Conservation (phyloP, 495 filamentous ascomycete species). For the Hyaloscypha finlandica region DNA sequence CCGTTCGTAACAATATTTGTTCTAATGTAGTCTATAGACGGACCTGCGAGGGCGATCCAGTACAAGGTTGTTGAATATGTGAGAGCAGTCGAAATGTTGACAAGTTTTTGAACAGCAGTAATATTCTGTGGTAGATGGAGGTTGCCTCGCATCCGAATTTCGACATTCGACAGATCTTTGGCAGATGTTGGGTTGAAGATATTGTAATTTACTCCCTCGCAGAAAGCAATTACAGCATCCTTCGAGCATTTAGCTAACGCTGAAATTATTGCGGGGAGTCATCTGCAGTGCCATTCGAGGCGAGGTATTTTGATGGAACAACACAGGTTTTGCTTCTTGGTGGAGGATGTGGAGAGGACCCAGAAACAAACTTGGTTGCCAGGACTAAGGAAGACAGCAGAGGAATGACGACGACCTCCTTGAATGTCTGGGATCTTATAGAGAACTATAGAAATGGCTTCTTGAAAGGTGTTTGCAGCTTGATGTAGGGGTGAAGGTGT, state of each 20-base stretch:
- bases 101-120: conserved; percentile 37
- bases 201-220: conserved; percentile 42
- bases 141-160: conserved; percentile 43
- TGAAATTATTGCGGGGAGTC: conserved; percentile 37
- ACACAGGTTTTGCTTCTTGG: neutral
- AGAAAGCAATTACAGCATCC: conserved; percentile 40
- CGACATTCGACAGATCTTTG: conserved; percentile 43
- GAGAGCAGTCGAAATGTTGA: conserved; percentile 27
- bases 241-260: conserved; percentile 39
- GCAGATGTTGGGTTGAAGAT: conserved; percentile 41
- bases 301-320: neutral
- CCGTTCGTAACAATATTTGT: conserved; percentile 36
- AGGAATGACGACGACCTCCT: neutral
- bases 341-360: neutral
- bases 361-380: neutral
- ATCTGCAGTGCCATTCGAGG: conserved; percentile 26
- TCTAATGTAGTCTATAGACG: conserved; percentile 39
- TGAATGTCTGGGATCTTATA: neutral
- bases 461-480: neutral
- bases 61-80: conserved; percentile 22
- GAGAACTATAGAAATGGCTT: neutral
- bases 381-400: neutral
- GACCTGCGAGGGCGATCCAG: conserved; percentile 42
- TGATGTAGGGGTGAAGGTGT: neutral
- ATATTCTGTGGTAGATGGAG: conserved; percentile 44